Conservation (phyloP, 192 early-diverging fungal genomes). For the Podila horticola region DNA sequence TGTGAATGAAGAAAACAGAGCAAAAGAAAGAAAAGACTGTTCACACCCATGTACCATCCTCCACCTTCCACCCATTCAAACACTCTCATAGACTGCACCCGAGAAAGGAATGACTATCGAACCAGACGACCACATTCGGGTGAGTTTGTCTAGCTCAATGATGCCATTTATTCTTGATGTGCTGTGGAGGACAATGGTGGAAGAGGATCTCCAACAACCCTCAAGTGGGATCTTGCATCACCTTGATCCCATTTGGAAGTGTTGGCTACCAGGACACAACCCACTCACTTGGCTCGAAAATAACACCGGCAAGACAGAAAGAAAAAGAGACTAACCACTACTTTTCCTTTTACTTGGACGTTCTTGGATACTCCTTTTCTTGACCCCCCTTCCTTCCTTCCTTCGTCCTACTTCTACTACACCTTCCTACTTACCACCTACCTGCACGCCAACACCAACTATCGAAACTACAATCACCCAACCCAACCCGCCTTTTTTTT, state of each 20-base stretch:
- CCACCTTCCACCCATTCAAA: neutral
- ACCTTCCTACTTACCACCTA: neutral
- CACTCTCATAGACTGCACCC: conserved; percentile 37
- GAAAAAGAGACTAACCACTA: neutral
- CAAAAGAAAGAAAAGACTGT: neutral
- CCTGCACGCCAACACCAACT: neutral
- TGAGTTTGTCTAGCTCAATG: conserved; percentile 4
- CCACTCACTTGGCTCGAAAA: no score
- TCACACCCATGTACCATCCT: neutral
- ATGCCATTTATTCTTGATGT: no score
- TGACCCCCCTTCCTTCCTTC: no score
- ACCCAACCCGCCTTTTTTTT: neutral
- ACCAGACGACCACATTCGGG: conserved; percentile 51
- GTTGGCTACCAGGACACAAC: no score
- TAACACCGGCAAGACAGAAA: no score
- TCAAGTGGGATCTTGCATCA: no score
- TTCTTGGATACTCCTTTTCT: neutral
- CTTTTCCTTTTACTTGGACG: neutral
- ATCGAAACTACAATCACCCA: neutral
- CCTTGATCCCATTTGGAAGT: no score
- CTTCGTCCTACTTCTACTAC: neutral
- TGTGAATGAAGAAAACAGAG: neutral
- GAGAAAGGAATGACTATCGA: conserved; percentile 35
- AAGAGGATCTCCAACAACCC: no score
- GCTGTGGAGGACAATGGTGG: no score